Base-by-base conservation (phyloP, 106 monocot species). In the Phalaenopsis aphrodite region DNA sequence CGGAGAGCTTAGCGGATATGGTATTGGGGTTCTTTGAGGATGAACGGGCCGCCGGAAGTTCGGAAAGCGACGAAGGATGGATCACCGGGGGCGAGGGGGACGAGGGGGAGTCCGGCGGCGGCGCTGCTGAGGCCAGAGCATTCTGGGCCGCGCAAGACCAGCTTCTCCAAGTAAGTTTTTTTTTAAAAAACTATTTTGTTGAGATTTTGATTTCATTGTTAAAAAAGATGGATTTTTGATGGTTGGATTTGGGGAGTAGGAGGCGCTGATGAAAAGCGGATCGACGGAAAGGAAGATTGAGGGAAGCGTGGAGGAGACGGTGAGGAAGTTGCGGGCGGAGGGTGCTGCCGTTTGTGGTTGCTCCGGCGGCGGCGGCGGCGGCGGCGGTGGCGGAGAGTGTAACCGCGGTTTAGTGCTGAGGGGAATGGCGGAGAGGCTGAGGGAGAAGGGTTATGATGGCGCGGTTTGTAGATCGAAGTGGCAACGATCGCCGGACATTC, bases 401-500 rank as follows among this genome's bases (percentile, higher is more conserved):
- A 84, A 90, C 78, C 82, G 87, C 78, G 57, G 56, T 9, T 93
- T 86, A 45, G 41, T 71, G 67, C 67, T 90, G 52, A 80, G n/a
- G 23, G 71, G 39, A 12, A 75, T 92, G 48, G 57, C 83, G 0
- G 80, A 87, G 5, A 43, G 77, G 21, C 86, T 97, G 6, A 79
- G 80, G n/a, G 76, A 77, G 8, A 79, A 72, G n/a, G 94, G 97
- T 10, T 86, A 85, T 64, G 85, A 98, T 83, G 85, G 88, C 80
- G 90, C 92, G 0, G 23, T 97, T 14, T 97, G 94, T 89, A 77
- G 78, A 71, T 94, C 94, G 38, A 92, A 90, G 75, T 97, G 97
- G 97, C 55, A 79, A 42, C 57, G 81, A 46, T 90, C 91, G 3
- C 85, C 78, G 7, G 93, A 90, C 6, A 88, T 97, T 17, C 94